Percentiles rank a stretch among this genome's conserved stretches.
Evolutionary conservation across 805 yeast genomes (phyloP).

Genomic region (Pichia scutulata): DNA sequence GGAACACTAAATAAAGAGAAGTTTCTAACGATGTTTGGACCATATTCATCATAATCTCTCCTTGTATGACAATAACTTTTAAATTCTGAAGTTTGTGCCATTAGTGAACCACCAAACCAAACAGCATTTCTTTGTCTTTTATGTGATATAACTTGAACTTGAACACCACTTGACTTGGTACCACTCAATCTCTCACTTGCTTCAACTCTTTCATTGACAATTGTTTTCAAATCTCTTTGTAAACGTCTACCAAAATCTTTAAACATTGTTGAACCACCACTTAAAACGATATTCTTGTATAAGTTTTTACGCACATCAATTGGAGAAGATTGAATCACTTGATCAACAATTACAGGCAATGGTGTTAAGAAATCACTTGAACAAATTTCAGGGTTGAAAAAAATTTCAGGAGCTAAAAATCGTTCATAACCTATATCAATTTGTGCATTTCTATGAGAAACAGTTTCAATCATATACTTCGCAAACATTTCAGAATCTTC

Average conservation of each 20-base stretch:
- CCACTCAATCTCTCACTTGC: slow-evolving; percentile 71
- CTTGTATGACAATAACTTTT: slow-evolving; percentile 95
- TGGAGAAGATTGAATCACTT: slow-evolving; percentile 90
- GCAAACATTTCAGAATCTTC: slow-evolving; percentile 91
- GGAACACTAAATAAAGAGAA: slow-evolving; percentile 91
- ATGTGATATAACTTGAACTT: slow-evolving; percentile 93
- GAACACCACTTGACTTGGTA: slow-evolving; percentile 84
- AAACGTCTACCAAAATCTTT: slow-evolving; percentile 96
- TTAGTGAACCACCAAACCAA: slow-evolving; percentile 97
- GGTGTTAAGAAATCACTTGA: slow-evolving; percentile 94
- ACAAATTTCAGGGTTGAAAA: slow-evolving; percentile 96
- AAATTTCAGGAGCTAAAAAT: slow-evolving; percentile 97
- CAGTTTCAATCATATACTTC: slow-evolving; percentile 81
- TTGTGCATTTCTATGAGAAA: slow-evolving; percentile 50
- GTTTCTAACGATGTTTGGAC: slow-evolving; percentile 96
- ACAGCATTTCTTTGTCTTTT: slow-evolving; percentile 98
- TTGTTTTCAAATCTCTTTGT: slow-evolving; percentile 83
- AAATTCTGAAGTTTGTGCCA: slow-evolving; percentile 97
- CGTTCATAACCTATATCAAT: slow-evolving; percentile 98
- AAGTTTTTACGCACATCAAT: slow-evolving; percentile 96
- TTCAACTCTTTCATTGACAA: slow-evolving; percentile 85
- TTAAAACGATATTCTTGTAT: slow-evolving; percentile 88
- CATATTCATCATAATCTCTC: slow-evolving; percentile 94
- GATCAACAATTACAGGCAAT: slow-evolving; percentile 91
- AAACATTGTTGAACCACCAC: slow-evolving; percentile 99